A percentile compares a stretch with the other conserved stretches of the same genome.
These are phyloP conservation scores for Clitopilus passeckerianus DNA, from an alignment of 768 basidiomycete genomes.

Conservation along the genomic window DNA sequence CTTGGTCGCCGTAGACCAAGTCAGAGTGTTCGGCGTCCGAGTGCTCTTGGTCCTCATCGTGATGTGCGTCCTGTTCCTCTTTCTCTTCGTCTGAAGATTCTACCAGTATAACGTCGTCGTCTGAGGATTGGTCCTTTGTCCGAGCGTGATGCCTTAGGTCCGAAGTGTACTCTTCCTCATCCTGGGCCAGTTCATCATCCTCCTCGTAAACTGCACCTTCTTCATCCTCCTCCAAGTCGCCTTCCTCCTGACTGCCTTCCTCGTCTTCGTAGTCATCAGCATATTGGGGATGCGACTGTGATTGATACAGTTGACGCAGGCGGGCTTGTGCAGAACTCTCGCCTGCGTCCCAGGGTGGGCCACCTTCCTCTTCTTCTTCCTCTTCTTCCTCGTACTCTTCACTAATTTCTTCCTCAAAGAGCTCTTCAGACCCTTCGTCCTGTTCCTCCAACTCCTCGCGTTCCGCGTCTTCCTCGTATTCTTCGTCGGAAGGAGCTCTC, in stretches of 20 bases:
- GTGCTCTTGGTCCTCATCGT: not conserved
- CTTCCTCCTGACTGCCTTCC: constrained; percentile 9
- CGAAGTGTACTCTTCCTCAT: constrained; percentile 1
- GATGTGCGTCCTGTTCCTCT: constrained; percentile 3
- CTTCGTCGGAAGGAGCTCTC: constrained; percentile 12
- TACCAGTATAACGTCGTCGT: constrained; percentile 13
- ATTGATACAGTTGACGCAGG: constrained; percentile 6
- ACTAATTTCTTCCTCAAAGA: constrained; percentile 8
- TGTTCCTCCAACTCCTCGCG: constrained; percentile 12
- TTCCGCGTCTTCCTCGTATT: constrained; percentile 19
- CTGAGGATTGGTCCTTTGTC: not conserved
- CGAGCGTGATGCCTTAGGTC: not conserved
- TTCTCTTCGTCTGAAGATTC: constrained; percentile 21
- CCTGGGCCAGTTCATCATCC: not conserved
- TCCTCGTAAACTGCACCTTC: constrained; percentile 4
- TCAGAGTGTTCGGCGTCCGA: not conserved
- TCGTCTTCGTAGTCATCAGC: constrained; percentile 16
- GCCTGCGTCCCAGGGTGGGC: constrained; percentile 12
- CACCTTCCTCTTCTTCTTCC: constrained; percentile 13
- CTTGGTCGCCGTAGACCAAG: not conserved
- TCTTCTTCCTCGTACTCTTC: constrained; percentile 10
- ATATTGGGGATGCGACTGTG: constrained; percentile 1
- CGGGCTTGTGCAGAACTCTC: constrained; percentile 22
- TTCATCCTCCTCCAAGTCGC: constrained; percentile 5
- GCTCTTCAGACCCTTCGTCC: constrained; percentile 18